Evolutionary conservation across 2,329 filamentous ascomycete genomes (phyloP), one percentile per base, ranked within the genome.

Genomic region (Aspergillus fischeri): DNA sequence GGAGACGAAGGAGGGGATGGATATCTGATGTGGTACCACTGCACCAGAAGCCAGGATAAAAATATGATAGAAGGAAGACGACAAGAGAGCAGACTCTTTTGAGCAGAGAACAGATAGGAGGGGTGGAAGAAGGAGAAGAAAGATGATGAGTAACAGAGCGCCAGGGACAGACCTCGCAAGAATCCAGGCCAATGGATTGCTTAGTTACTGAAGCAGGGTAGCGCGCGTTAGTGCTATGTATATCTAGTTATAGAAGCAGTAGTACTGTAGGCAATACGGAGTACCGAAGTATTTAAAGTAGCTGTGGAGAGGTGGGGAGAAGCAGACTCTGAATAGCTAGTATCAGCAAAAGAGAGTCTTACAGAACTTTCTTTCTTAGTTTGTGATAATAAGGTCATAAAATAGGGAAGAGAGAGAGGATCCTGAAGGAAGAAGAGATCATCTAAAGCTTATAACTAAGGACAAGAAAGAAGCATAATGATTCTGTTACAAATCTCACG

Each of bases 1-100:
- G 60, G 53, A 60, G 42, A 44, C 27, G 28, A 51, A 17, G 21
- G 21, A 14, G 49, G 45, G 49, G 24, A 47, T 21, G 32, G 32
- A 38, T 38, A 38, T 17, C 32, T 38, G 32, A 38, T 17, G 14
- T 17, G 17, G 32, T 17, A 38, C 14, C 32, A 38, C 32, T 38
- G 32, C 32, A 17, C 14, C 32, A 17, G 32, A 17, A 38, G 7
- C 7, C 32, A 38, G 14, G 5, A 38, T 17, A 17, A 38, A 38
- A 38, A 17, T 17, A 38, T 38, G 5, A 14, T 7, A 7, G 5
- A 17, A 38, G 14, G 14, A 38, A 38, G 14, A 38, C 6, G 7
- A 17, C 11, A 38, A 38, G 14, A 38, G 14, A 38, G 14, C 32
- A 38, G 32, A 17, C 32, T 38, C 32, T 38, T 38, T 38, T 7